Evolutionary conservation across 192 early-diverging fungal species (phyloP).

Genomic region (Backusella tarrabulga): DNA sequence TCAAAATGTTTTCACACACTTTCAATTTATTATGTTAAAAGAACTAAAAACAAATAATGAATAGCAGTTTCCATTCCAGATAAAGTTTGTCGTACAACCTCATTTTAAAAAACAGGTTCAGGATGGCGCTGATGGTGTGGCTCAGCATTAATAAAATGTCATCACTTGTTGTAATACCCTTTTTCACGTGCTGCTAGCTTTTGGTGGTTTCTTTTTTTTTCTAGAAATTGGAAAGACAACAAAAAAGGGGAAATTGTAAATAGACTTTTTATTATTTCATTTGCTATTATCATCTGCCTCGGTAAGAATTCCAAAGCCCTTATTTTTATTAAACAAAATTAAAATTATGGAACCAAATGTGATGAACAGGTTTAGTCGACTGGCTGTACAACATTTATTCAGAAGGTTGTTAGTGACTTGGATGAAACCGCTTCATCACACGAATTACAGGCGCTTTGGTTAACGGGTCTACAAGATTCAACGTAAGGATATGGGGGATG

Average conservation of each 20-base stretch:
- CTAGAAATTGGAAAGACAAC: neutral
- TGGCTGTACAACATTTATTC: no score
- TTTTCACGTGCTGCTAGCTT: neutral
- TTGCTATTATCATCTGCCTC: neutral
- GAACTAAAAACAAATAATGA: neutral
- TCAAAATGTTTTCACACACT: neutral
- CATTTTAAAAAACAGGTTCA: neutral
- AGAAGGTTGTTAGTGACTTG: no score
- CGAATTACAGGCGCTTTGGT: neutral
- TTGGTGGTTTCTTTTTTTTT: neutral
- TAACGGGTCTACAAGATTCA: no score
- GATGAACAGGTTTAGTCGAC: neutral
- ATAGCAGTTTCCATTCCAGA: neutral
- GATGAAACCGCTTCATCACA: neutral
- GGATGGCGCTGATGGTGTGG: neutral
- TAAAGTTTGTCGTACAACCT: neutral
- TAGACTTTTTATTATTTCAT: no score
- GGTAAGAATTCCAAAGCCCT: neutral
- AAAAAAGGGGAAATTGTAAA: neutral
- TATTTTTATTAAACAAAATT: neutral
- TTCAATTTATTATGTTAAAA: neutral
- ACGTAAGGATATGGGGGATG: no score
- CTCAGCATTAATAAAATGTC: neutral
- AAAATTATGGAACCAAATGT: neutral
- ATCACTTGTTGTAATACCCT: neutral